Conservation (phyloP, 768 basidiomycete genomes). For the Dentipellis fragilis region DNA sequence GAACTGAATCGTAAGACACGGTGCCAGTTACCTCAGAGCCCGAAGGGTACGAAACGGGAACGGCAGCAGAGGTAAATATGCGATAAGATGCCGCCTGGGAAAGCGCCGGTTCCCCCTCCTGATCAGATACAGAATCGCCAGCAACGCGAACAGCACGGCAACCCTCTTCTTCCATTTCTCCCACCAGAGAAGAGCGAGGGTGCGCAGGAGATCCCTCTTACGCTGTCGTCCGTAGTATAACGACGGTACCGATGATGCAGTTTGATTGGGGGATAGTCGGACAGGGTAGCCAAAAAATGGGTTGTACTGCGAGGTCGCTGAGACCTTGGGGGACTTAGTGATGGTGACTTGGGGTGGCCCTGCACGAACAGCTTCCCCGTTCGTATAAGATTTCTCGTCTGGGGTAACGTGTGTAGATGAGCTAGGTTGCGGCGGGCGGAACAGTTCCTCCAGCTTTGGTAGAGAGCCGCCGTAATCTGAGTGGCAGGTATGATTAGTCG, state of each 20-base stretch:
- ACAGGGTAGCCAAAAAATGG: slow-evolving; percentile 73
- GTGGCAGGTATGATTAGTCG: slow-evolving; percentile 11
- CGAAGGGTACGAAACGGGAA: too few species aligned
- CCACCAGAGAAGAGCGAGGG: slow-evolving; percentile 58
- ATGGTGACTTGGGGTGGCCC: slow-evolving; percentile 1
- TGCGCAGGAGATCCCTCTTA: slow-evolving; percentile 56
- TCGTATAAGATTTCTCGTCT: too few species aligned
- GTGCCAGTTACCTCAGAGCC: too few species aligned
- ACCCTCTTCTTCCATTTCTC: slow-evolving; percentile 36
- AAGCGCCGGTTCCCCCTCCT: background rate
- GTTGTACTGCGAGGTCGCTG: slow-evolving; percentile 52
- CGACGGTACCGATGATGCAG: slow-evolving; percentile 26
- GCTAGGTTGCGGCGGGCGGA: background rate
- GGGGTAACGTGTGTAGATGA: background rate
- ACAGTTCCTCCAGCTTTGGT: slow-evolving; percentile 36
- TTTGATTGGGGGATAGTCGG: slow-evolving; percentile 16
- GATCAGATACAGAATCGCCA: slow-evolving; percentile 23
- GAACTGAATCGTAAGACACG: too few species aligned
- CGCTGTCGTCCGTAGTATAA: slow-evolving; percentile 56
- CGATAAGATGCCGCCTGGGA: background rate
- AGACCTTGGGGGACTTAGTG: slow-evolving; percentile 18
- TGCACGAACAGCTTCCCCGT: background rate
- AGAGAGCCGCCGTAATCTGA: slow-evolving; percentile 64
- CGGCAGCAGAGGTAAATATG: too few species aligned
- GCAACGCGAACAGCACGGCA: slow-evolving; percentile 15